Evolutionary conservation across 768 basidiomycete genomes (phyloP).

Genomic region (Kwoniella dejecticola): DNA sequence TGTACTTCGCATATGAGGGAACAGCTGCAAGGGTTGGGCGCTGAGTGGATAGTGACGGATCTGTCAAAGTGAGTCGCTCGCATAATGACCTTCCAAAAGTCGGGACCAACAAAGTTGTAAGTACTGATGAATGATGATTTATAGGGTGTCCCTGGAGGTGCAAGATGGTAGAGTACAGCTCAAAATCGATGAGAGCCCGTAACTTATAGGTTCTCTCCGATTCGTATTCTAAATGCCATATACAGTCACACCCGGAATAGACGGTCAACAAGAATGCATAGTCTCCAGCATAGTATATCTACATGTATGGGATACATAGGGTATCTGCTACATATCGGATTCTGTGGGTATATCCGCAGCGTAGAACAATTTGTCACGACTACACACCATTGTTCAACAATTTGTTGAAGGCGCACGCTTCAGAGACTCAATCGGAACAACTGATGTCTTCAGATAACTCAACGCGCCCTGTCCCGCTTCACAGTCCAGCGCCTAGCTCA

Average conservation of each 20-base stretch:
- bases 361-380: no score
- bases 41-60: slow-evolving; percentile 71
- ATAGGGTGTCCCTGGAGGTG: slow-evolving; percentile 32
- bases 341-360: background rate
- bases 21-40: slow-evolving; percentile 61
- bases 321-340: slow-evolving; percentile 6
- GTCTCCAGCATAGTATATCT: background rate
- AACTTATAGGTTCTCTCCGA: background rate
- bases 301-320: slow-evolving; percentile 7
- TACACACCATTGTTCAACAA: no score
- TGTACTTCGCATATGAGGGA: slow-evolving; percentile 65
- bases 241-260: background rate
- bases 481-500: no score
- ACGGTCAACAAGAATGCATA: slow-evolving; percentile 6
- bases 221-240: background rate
- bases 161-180: slow-evolving; percentile 27
- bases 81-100: background rate
- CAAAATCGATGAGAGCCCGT: slow-evolving; percentile 35
- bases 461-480: no score
- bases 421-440: no score
- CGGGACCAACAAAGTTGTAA: background rate
- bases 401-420: no score
- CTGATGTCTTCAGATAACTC: no score
- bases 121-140: background rate
- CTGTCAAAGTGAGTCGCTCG: slow-evolving; percentile 63